Base-by-base conservation (phyloP, 257 asterid species). In the Solanum corneliomulleri region DNA sequence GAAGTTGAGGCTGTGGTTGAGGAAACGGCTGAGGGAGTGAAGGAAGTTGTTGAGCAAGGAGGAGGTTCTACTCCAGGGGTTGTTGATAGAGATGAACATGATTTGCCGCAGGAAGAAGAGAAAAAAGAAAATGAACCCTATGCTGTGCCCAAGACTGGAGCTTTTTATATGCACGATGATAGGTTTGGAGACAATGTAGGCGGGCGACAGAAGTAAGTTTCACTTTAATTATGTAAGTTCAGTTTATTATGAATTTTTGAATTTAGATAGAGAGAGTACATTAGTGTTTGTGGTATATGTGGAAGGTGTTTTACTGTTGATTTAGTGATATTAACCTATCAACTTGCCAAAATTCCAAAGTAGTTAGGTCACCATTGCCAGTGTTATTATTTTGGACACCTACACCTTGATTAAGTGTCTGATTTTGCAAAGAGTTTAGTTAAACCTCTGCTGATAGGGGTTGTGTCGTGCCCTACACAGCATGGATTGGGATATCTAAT, bases 81-180 rank as follows among this genome's bases (percentile, higher is more conserved):
- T 66, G 85, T 66, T 62, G 87, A 86, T 86, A 92, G 66, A 21
- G 95, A 88, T 37, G 90, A 76, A 39, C 95, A 90, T 86, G 91
- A 89, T 84, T 84, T 88, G 84, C 33, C 25, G 71, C 90, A 12
- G 56, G 82, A 75, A 23, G 83, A 37, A 85, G 96, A 93, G 92
- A 96, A 91, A 89, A 96, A 96, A 90, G 96, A 90, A 88, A 86
- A 90, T 58, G 98, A 96, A 90, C 99, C 99, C 18, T 97, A 86
- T 91, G 92, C 99, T 66, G 99, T 97, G 89, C 99, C 99, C 4
- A 97, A 98, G 9, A 98, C 98, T 1, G 99, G 99, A 87, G 98
- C 99, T 11, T 97, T 97, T 89, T 97, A 97, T 89, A 97, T 97
- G 99, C 99, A 97, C 27, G 99, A 97, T 91, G 99, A 97, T 88